Conservation (phyloP, 352 stramenopile genomes). For the Phytophthora macrochlamydospora region DNA sequence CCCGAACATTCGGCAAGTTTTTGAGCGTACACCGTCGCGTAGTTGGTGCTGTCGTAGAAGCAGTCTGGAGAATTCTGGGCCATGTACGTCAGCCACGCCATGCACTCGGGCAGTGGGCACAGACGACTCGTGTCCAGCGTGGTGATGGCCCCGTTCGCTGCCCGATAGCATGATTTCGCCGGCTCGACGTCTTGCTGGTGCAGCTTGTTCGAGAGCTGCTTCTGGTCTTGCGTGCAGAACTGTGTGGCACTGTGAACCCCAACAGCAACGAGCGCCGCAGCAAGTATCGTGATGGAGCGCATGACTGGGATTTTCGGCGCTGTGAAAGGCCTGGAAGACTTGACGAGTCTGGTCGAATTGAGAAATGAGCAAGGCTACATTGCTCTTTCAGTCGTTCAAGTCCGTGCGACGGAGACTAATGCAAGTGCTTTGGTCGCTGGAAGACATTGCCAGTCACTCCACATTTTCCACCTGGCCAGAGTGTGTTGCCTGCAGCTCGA, state of each 20-base stretch:
- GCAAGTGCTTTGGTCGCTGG: constrained; percentile 7
- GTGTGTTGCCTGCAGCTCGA: constrained; percentile 1
- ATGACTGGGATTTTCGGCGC: constrained; percentile 10
- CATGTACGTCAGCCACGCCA: constrained; percentile 63
- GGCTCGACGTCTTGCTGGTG: constrained; percentile 61
- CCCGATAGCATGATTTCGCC: constrained; percentile 60
- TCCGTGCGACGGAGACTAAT: constrained; percentile 2
- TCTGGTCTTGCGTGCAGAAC: constrained; percentile 61
- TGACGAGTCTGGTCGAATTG: constrained; percentile 12
- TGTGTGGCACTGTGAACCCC: constrained; percentile 25
- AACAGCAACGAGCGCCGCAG: constrained; percentile 23
- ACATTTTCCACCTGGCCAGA: constrained; percentile 1
- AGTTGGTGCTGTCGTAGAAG: constrained; percentile 75
- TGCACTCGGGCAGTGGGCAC: constrained; percentile 57
- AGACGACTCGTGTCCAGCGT: constrained; percentile 54
- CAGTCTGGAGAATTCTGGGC: constrained; percentile 53
- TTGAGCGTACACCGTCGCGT: constrained; percentile 40
- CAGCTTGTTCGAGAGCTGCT: constrained; percentile 60
- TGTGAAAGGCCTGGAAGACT: background rate
- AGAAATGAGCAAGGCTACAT: constrained; percentile 8
- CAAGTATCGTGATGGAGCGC: constrained; percentile 17
- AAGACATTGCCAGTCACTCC: constrained; percentile 7
- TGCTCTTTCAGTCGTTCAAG: background rate
- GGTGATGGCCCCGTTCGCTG: constrained; percentile 55
- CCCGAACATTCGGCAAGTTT: constrained; percentile 56